These are phyloP conservation scores for Candida endomychidarum DNA, from an alignment of 805 yeast genomes.

Conservation along the genomic window DNA sequence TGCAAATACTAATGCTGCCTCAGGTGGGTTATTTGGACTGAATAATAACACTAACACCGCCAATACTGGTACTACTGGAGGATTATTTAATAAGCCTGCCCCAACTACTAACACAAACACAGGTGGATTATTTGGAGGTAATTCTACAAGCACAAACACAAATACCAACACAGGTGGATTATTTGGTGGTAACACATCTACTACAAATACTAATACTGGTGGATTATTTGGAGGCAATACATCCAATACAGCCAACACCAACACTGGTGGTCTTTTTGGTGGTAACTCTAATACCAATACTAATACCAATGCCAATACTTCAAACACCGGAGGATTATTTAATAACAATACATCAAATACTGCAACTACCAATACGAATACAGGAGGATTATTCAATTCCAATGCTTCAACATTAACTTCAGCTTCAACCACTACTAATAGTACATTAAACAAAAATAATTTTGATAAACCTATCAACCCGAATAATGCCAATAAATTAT, in stretches of 20 bases:
- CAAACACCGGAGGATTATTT: neutral
- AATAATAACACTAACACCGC: neutral
- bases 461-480: conserved; percentile 11
- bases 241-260: neutral
- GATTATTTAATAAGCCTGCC: no score
- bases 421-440: neutral
- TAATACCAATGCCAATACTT: neutral
- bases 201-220: conserved; percentile 8
- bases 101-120: neutral
- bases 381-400: neutral
- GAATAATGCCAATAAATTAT: conserved; percentile 20
- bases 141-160: neutral
- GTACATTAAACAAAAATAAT: neutral
- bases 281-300: conserved; percentile 1
- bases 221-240: conserved; percentile 6
- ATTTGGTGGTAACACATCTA: conserved; percentile 8
- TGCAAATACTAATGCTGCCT: neutral
- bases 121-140: conserved; percentile 3
- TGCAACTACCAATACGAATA: neutral
- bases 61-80: neutral
- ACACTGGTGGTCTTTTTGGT: conserved; percentile 3
- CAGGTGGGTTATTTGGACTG: conserved; percentile 2
- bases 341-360: neutral
- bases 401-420: neutral
- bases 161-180: conserved; percentile 2